Base-by-base conservation (phyloP, 1,139 yeast species). In the Petasospora rhodanensis region DNA sequence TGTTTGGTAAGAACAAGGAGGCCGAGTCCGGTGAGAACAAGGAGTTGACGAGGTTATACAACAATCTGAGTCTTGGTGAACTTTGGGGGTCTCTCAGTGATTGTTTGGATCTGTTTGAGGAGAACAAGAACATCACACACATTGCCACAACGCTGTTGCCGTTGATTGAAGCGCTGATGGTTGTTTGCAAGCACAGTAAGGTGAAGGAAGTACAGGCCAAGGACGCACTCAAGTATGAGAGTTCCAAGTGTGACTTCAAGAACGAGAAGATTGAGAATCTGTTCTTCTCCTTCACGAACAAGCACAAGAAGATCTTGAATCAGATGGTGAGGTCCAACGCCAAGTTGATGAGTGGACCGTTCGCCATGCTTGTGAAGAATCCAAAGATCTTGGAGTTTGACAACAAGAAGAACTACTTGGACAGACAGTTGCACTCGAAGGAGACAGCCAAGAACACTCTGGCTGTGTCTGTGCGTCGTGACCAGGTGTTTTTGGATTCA, bases 301-400 rank as follows among this genome's bases (percentile, higher is more conserved):
- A 84, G 45, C 96, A 91, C 55, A 82, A 86, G 52, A 84, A 83
- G 64, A 76, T 87, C 30, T 66, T 93, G 52, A 93, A 93, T 54
- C 91, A 82, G 54, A 85, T 93, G 93, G 91, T 93, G 14, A 70
- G 96, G 45, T 71, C 81, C 22, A 89, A 87, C 59, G 95, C 97
- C 2, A 85, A 87, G 49, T 68, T 93, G 46, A 86, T 91, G 96
- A 83, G 91, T 58, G 99, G 99, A 0, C 95, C 97, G 8, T 87
- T 93, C 57, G 77, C 96, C 1, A 79, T 87, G 70, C 66, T 93
- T 52, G 93, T 91, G 14, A 74, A 83, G 51, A 91, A 87, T 54
- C 94, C 96, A 7, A 78, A 79, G 53, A 93, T 91, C 2, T 64
- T 93, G 47, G 98, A 93, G 51, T 91, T 93, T 62, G 98, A 93